These are phyloP conservation scores for Irineochytrium annulatum DNA, from an alignment of 192 early-diverging fungal genomes.

Conservation along the genomic window DNA sequence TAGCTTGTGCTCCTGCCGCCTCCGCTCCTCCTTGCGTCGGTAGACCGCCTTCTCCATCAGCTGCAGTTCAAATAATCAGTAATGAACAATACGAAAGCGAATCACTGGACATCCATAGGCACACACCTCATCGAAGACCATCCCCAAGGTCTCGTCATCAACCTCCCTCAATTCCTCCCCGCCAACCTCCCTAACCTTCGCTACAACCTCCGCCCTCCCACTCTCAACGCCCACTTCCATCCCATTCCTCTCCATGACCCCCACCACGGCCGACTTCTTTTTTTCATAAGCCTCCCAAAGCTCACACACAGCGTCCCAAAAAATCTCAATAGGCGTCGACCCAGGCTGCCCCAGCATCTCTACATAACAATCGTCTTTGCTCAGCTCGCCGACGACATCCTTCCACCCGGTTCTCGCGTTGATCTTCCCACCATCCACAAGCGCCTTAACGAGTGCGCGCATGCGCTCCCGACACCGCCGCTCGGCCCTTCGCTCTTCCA, in stretches of 20 bases:
- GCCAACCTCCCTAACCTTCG: not conserved
- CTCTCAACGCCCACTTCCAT: not conserved
- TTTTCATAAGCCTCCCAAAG: constrained; percentile 71
- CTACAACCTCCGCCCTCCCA: constrained; percentile 1
- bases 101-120: not conserved
- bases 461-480: constrained; percentile 63
- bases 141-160: constrained; percentile 20
- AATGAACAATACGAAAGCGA: not conserved
- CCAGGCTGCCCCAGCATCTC: constrained; percentile 76
- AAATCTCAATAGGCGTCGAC: constrained; percentile 85
- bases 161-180: constrained; percentile 4
- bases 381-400: constrained; percentile 72
- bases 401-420: constrained; percentile 79
- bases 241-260: constrained; percentile 44
- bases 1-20: constrained; percentile 62
- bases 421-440: constrained; percentile 51
- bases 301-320: constrained; percentile 85
- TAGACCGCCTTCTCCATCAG: constrained; percentile 56
- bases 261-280: constrained; percentile 64
- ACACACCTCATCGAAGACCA: constrained; percentile 33
- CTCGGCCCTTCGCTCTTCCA: constrained; percentile 52
- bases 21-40: constrained; percentile 63
- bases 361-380: constrained; percentile 63
- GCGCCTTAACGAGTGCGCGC: constrained; percentile 60
- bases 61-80: constrained; percentile 18